Percentiles rank a stretch among this genome's conserved stretches.
Evolutionary conservation across 2,329 filamentous ascomycete genomes (phyloP).

Genomic region (Drechmeria coniospora): DNA sequence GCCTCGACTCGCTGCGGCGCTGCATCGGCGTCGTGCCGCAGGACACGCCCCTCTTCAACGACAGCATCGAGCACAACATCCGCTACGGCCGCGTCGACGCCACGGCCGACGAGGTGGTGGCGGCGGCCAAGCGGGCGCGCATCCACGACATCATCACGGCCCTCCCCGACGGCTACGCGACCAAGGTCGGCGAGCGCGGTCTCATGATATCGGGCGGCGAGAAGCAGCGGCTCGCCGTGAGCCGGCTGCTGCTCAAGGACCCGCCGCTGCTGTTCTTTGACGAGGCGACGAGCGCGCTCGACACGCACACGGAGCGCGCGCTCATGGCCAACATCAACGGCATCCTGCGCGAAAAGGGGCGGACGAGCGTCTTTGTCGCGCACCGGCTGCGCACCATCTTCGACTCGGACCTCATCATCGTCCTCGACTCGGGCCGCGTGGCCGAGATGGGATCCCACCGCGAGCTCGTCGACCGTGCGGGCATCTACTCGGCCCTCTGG

Average conservation of each 20-base stretch:
- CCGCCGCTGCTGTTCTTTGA: slow-evolving; percentile 87
- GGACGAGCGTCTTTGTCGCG: slow-evolving; percentile 90
- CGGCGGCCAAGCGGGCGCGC: slow-evolving; percentile 66
- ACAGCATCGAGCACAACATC: slow-evolving; percentile 91
- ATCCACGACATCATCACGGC: slow-evolving; percentile 68
- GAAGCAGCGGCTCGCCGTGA: slow-evolving; percentile 80
- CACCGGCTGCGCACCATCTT: slow-evolving; percentile 87
- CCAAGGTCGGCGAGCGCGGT: slow-evolving; percentile 82
- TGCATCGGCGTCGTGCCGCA: slow-evolving; percentile 93
- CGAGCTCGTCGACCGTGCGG: slow-evolving; percentile 61
- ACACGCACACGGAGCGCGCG: slow-evolving; percentile 86
- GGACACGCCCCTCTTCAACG: slow-evolving; percentile 93
- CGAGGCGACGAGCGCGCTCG: slow-evolving; percentile 81
- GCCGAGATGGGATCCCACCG: slow-evolving; percentile 80
- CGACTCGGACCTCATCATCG: slow-evolving; percentile 85
- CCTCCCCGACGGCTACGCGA: slow-evolving; percentile 81
- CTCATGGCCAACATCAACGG: slow-evolving; percentile 86
- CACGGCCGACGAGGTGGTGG: slow-evolving; percentile 52
- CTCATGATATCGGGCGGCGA: slow-evolving; percentile 96
- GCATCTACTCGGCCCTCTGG: slow-evolving; percentile 83
- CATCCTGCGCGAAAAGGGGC: slow-evolving; percentile 71
- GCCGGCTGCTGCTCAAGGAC: slow-evolving; percentile 72
- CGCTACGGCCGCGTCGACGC: slow-evolving; percentile 77
- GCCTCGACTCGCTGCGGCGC: slow-evolving; percentile 64
- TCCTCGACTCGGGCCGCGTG: slow-evolving; percentile 70